Base-by-base conservation (phyloP, 257 asterid species). In the Nemophila menziesii region DNA sequence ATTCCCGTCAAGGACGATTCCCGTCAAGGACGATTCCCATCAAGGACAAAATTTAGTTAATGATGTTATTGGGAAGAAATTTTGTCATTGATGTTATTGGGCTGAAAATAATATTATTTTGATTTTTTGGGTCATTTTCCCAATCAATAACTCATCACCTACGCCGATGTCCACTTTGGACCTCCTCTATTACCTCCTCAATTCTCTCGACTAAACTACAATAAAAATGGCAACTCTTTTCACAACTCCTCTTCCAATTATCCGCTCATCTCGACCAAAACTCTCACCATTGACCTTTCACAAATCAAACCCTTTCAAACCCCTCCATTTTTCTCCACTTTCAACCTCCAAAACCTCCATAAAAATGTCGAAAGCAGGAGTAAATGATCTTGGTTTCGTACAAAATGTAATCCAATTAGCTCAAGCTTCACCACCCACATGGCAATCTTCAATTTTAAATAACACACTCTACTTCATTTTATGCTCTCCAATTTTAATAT, bases 391-490 rank as follows among this genome's bases (percentile, higher is more conserved):
- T 39, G 82, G 86, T 51, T 43, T 78, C 10, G 39, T 83, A 22
- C 80, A 78, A 13, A 65, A 59, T 34, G 86, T 74, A 42, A 66
- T 78, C 48, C 69, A 61, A 38, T 50, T 84, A 51, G 65, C 68
- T 44, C 92, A 64, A 34, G 50, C 87, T 14, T 68, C 96, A 11
- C 87, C 94, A 0, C 78, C 93, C 52, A 73, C 96, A 44, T 89
- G 98, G 98, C 70, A 74, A 33, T 78, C 94, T 29, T 70, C 98
- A 46, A 8, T 84, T 14, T 33, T 85, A 26, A 64, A 69, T 70
- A 89, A 89, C 48, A 18, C 58, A 5, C 15, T 62, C 8, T 84
- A 80, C 58, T 89, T 89, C 49, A 19, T 58, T 8, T 4, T 84
- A 17, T 95, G 96, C 36, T 70, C 82, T 37, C 98, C 98, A 0